Conservation (phyloP, 345 rosid species). For the Angophora floribunda region DNA sequence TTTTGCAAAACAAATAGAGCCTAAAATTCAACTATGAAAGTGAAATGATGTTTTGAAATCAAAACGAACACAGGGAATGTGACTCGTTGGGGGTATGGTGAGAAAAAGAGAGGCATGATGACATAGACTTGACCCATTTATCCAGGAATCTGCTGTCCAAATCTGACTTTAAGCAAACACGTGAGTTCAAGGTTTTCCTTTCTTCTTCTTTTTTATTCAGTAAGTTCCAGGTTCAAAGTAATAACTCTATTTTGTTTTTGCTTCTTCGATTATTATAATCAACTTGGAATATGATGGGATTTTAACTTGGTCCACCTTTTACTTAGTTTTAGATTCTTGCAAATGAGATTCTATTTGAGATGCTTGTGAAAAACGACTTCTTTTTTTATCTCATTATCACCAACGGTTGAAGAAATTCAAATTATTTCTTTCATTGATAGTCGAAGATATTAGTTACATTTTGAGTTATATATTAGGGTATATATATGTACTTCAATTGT, state of each 20-base stretch:
- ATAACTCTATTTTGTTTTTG: not conserved
- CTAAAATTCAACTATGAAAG: not conserved
- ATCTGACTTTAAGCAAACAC: not conserved
- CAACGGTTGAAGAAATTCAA: not conserved
- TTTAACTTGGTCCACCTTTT: not conserved
- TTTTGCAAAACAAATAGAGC: no score
- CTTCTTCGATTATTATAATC: not conserved
- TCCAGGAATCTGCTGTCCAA: not conserved
- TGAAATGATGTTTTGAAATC: not conserved
- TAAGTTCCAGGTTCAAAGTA: not conserved
- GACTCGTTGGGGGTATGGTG: not conserved
- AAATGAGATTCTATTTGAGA: not conserved
- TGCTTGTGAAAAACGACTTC: not conserved
- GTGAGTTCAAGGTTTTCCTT: not conserved
- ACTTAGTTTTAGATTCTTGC: not conserved
- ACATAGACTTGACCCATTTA: not conserved
- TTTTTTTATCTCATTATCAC: not conserved
- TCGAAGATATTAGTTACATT: not conserved
- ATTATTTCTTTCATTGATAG: not conserved
- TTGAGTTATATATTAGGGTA: not conserved
- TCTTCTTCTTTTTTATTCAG: rapidly evolving
- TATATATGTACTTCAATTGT: not conserved
- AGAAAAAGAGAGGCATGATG: not conserved
- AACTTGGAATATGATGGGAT: not conserved
- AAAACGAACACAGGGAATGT: not conserved